These are phyloP conservation scores for Murraya koenigii DNA, from an alignment of 345 rosid species.

Conservation along the genomic window DNA sequence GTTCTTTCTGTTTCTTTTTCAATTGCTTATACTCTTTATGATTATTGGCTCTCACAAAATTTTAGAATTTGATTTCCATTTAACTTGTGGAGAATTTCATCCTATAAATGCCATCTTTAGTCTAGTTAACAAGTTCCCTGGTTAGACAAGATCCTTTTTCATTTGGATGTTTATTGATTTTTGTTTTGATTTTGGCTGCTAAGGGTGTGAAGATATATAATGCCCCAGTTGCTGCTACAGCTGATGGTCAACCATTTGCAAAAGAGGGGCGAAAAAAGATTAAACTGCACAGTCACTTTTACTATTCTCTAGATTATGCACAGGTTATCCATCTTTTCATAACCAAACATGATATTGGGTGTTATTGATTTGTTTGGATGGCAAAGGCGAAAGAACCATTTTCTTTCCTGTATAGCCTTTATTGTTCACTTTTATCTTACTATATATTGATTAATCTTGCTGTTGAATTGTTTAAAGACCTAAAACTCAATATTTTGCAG, in stretches of 20 bases:
- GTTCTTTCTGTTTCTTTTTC: background rate
- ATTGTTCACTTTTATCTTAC: background rate
- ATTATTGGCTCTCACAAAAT: background rate
- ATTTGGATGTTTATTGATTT: constrained; percentile 1
- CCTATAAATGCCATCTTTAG: background rate
- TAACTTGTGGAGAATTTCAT: background rate
- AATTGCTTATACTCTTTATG: background rate
- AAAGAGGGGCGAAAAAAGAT: constrained; percentile 80
- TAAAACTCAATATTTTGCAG: constrained; percentile 40
- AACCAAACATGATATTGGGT: background rate
- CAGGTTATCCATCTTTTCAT: constrained; percentile 47
- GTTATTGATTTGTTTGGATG: background rate
- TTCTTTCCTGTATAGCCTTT: background rate
- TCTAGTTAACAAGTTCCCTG: constrained; percentile 5
- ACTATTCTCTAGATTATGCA: constrained; percentile 86
- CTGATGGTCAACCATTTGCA: constrained; percentile 36
- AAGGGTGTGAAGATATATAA: constrained; percentile 75
- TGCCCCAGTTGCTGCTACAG: constrained; percentile 72
- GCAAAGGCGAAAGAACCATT: background rate
- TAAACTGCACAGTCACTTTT: constrained; percentile 81
- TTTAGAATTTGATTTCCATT: background rate
- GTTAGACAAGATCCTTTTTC: background rate
- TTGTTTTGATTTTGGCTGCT: constrained; percentile 55
- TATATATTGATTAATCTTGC: constrained; percentile 2
- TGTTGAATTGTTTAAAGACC: background rate